Evolutionary conservation across 257 asterid genomes (phyloP), one percentile per base, ranked within the genome.

Genomic region (Solanum gracilifrons): DNA sequence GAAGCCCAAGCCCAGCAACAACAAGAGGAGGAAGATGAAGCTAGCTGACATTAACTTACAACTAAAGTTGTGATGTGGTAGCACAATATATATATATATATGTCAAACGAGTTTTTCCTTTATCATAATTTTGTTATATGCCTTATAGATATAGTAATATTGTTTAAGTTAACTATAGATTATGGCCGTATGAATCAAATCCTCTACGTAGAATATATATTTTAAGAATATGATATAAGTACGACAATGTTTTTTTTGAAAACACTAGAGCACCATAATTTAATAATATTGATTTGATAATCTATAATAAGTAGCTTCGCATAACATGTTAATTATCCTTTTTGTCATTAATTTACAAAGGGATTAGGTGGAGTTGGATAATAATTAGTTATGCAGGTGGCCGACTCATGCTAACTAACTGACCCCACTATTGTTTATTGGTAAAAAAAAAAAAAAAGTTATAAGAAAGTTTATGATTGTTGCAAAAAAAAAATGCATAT

Each of bases 161-260:
- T 60, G 29, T 23, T 60, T 60, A 20, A 60, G 31, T 16, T 51
- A 51, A 35, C 5, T 58, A 3, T 9, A 4, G 27, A 25, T 62
- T 7, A 4, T 10, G 3, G 0, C 13, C 6, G 7, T 62, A 62
- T n/a, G 7, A 4, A 62, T n/a, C 31, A n/a, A 5, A 4, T 62
- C 13, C 71, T 62, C 31, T 4, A 62, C 0, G 23, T 51, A 23
- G 27, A 62, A 64, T 64, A 64, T n/a, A 23, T 62, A 8, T 12
- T 64, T 66, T 66, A 66, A 25, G 4, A 25, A 12, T 68, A 0
- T 0, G 11, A 69, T 32, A 71, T 0, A 18, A 0, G 1, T 32
- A 5, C 0, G 6, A 71, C 3, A 16, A 27, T 0, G 0, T 29
- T 3, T 15, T 9, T 7, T 71, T 72, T 2, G 0, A 8, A 18